Percentiles rank a stretch among this genome's conserved stretches.
Conservation (phyloP, 345 rosid species). For the Kernera saxatilis region DNA sequence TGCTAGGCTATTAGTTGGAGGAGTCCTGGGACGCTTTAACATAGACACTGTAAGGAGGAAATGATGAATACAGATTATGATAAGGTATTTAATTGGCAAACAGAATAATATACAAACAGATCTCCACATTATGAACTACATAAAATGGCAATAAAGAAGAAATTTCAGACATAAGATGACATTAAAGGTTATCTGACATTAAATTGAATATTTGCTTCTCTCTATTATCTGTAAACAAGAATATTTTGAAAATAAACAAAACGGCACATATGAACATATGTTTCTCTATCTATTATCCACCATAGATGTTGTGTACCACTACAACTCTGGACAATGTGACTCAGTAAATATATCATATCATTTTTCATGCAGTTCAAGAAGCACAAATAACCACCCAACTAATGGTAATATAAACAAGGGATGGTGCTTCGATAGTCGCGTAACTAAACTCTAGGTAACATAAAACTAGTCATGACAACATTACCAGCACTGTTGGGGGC, state of each 20-base stretch:
- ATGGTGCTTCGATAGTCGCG: neutral
- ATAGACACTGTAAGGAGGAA: slow-evolving; percentile 44
- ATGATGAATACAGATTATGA: neutral
- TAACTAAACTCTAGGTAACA: neutral
- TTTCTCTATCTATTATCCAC: neutral
- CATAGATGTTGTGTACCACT: neutral
- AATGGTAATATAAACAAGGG: neutral
- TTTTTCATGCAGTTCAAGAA: neutral
- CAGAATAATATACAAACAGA: neutral
- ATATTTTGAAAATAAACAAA: neutral
- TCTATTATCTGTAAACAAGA: neutral
- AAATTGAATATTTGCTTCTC: neutral
- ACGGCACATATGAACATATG: neutral
- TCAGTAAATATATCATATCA: neutral
- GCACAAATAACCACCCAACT: neutral
- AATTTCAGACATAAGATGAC: neutral
- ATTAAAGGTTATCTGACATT: neutral
- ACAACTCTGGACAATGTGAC: neutral
- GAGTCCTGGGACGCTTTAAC: slow-evolving; percentile 62
- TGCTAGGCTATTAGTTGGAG: slow-evolving; percentile 40
- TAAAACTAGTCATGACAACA: neutral
- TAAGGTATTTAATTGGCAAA: neutral
- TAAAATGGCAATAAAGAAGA: neutral
- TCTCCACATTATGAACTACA: neutral
- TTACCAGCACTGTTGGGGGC: slow-evolving; percentile 40